Percentiles rank a stretch among this genome's conserved stretches.
phyloP scores from a whole-genome alignment of 192 early-diverging fungal species.

The Rhizophagus prolifer region DNA sequence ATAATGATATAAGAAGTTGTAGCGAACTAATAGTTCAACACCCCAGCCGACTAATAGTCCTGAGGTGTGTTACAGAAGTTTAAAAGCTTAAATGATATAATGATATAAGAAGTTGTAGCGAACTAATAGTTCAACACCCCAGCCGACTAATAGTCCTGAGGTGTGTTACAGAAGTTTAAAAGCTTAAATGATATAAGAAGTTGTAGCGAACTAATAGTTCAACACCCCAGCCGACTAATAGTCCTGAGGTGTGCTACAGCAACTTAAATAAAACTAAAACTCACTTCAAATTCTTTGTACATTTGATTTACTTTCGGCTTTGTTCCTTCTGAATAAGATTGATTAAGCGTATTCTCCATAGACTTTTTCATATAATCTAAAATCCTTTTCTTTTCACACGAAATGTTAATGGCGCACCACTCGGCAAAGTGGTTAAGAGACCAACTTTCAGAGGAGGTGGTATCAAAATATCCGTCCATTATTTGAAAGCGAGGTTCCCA shows the following conservation, averaged over 20 bases:
- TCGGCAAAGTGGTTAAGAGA: constrained; percentile 1
- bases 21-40: too few relatives aligned
- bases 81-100: too few relatives aligned
- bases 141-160: too few relatives aligned
- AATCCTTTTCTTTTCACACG: background rate
- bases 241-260: constrained; percentile 10
- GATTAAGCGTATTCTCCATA: background rate
- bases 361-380: constrained; percentile 7
- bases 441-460: background rate
- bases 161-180: too few relatives aligned
- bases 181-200: too few relatives aligned
- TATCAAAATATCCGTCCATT: constrained; percentile 2
- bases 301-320: background rate
- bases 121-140: too few relatives aligned
- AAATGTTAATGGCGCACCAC: constrained; percentile 1
- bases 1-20: too few relatives aligned
- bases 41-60: too few relatives aligned
- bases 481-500: background rate
- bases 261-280: constrained; percentile 9
- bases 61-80: too few relatives aligned
- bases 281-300: constrained; percentile 2
- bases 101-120: too few relatives aligned
- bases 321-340: background rate
- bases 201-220: too few relatives aligned
- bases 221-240: too few relatives aligned